A percentile compares a stretch with the other conserved stretches of the same genome.
Evolutionary conservation across 805 yeast genomes (phyloP).

Genomic region (Barnettozyma californica): DNA sequence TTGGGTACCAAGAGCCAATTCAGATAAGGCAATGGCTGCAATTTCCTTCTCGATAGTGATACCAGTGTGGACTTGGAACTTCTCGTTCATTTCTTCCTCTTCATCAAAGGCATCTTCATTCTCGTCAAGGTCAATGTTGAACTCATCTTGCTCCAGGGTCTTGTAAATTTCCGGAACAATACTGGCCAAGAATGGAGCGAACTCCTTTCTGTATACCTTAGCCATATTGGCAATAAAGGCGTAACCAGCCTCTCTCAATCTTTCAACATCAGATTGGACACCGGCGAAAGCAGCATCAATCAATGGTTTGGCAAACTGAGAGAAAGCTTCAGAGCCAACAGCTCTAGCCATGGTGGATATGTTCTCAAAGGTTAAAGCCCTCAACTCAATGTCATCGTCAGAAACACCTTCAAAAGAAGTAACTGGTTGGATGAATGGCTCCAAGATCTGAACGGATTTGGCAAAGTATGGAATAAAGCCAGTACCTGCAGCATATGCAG

Average conservation of each 20-base stretch:
- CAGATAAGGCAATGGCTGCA: constrained; percentile 86
- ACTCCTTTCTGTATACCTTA: constrained; percentile 87
- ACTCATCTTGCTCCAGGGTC: constrained; percentile 84
- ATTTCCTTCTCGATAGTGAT: constrained; percentile 93
- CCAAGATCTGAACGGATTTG: constrained; percentile 72
- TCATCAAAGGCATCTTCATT: constrained; percentile 35
- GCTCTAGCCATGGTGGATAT: constrained; percentile 95
- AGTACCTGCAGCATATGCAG: constrained; percentile 92
- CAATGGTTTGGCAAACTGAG: constrained; percentile 80
- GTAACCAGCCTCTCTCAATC: constrained; percentile 92
- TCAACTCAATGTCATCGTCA: constrained; percentile 85
- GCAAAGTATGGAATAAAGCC: constrained; percentile 82
- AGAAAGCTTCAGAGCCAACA: constrained; percentile 86
- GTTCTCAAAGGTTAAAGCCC: constrained; percentile 90
- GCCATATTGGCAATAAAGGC: constrained; percentile 93
- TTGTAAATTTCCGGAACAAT: constrained; percentile 80
- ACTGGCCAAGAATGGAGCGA: constrained; percentile 77
- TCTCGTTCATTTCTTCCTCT: constrained; percentile 60
- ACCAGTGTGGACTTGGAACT: constrained; percentile 87
- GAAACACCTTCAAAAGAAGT: constrained; percentile 69
- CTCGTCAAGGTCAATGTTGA: constrained; percentile 54
- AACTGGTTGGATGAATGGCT: constrained; percentile 70
- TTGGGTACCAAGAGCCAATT: constrained; percentile 84
- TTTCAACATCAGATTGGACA: constrained; percentile 67
- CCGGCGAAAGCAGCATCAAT: constrained; percentile 83